Conservation (phyloP, 73 alveolate species). For the Diophrys appendiculata region DNA sequence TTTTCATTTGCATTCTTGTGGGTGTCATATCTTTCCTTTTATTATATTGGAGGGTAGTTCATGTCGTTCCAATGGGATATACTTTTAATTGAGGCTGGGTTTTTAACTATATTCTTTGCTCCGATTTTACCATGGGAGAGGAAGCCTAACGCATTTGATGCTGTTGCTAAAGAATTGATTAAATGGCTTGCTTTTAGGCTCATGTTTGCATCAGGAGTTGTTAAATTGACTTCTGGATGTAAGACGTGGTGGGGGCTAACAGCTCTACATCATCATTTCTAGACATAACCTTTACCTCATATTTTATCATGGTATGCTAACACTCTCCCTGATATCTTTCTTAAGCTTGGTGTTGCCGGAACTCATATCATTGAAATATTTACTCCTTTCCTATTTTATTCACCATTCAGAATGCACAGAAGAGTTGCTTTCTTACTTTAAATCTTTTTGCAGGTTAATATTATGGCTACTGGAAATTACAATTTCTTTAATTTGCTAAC, state of each 20-base stretch:
- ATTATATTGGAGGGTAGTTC: conserved; percentile 65
- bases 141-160: conserved; percentile 1
- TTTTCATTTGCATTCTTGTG: conserved; percentile 54
- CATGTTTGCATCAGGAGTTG: conserved; percentile 80
- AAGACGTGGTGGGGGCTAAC: conserved; percentile 91
- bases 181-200: conserved; percentile 77
- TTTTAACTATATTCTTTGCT: conserved; percentile 60
- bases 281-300: conserved; percentile 79
- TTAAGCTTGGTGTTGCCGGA: conserved; percentile 61
- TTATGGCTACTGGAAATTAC: conserved; percentile 82
- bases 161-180: conserved; percentile 61
- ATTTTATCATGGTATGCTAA: conserved; percentile 76
- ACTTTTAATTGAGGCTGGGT: conserved; percentile 80
- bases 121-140: conserved; percentile 28
- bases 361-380: conserved; percentile 59
- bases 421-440: conserved; percentile 63
- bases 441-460: conserved; percentile 48
- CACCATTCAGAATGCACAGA: conserved; percentile 77
- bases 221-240: conserved; percentile 69
- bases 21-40: conserved; percentile 59
- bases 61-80: conserved; percentile 90
- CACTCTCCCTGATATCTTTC: conserved; percentile 58
- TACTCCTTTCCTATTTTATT: conserved; percentile 70
- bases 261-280: conserved; percentile 85
- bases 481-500: conserved; percentile 83